phyloP scores from a whole-genome alignment of 805 yeast genomes.

The Myxozyma kluyveri region DNA sequence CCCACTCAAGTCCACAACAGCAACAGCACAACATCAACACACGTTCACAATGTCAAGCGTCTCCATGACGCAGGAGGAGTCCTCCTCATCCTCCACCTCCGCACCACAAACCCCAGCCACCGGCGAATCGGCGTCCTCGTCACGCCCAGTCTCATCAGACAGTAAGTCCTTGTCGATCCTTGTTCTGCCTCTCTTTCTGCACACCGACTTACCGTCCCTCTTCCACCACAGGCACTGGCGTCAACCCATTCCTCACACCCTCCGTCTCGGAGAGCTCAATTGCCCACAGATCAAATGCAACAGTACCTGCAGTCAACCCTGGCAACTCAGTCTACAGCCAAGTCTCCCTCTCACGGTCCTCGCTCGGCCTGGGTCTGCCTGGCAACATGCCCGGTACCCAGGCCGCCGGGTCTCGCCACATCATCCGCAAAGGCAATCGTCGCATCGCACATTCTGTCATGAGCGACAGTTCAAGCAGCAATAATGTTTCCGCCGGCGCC shows the following conservation, averaged over 20 bases:
- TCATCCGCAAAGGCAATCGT: neutral
- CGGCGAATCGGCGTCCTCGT: too few species aligned
- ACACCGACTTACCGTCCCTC: neutral
- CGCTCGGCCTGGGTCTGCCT: neutral
- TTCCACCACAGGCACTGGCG: neutral
- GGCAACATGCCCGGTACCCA: neutral
- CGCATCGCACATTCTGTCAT: neutral
- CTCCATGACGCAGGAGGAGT: too few species aligned
- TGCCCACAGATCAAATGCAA: neutral
- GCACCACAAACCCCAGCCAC: too few species aligned
- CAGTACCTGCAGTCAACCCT: neutral
- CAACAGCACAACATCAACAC: too few species aligned
- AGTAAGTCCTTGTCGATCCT: neutral
- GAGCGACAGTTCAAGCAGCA: neutral
- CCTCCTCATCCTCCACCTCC: too few species aligned
- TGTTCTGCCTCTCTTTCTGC: neutral
- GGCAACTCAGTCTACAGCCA: neutral
- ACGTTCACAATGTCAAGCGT: too few species aligned
- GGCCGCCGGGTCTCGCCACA: conserved; percentile 5
- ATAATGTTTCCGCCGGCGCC: neutral
- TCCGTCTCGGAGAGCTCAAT: neutral
- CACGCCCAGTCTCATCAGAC: too few species aligned
- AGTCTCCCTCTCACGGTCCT: neutral
- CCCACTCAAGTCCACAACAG: too few species aligned
- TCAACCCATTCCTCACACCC: conserved; percentile 1